Evolutionary conservation across 208 protist genomes (phyloP).

Genomic region (Trypanosomatidae sp.): DNA sequence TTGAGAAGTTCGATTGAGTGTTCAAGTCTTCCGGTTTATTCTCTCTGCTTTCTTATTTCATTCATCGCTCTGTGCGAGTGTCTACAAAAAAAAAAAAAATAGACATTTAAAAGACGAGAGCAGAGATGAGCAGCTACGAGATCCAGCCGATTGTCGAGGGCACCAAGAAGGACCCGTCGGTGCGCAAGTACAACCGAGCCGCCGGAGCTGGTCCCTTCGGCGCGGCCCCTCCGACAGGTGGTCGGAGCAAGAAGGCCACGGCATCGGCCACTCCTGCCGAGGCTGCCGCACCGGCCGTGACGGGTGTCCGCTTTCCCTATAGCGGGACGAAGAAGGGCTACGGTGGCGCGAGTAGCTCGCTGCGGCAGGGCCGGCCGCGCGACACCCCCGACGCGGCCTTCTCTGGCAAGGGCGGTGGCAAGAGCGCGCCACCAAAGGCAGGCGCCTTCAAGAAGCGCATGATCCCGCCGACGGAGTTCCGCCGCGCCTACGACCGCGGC

Average conservation of each 20-base stretch:
- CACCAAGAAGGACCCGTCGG: conserved; percentile 82
- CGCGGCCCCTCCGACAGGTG: conserved; percentile 53
- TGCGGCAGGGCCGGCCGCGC: conserved; percentile 81
- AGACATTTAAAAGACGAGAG: too few species aligned
- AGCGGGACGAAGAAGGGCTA: conserved; percentile 65
- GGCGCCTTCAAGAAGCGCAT: conserved; percentile 83
- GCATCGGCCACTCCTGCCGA: conserved; percentile 3
- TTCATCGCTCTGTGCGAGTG: neutral
- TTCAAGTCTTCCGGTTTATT: too few species aligned
- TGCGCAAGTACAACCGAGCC: conserved; percentile 78
- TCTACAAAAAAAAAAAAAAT: too few species aligned
- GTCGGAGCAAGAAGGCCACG: conserved; percentile 31
- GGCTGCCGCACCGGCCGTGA: conserved; percentile 16
- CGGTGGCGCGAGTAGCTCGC: conserved; percentile 87
- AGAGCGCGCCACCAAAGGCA: conserved; percentile 79
- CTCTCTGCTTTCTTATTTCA: neutral
- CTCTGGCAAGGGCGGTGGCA: conserved; percentile 76
- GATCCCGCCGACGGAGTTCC: conserved; percentile 96
- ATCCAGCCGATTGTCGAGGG: conserved; percentile 88
- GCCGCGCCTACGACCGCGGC: conserved; percentile 98
- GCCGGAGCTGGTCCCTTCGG: conserved; percentile 88
- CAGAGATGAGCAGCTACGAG: conserved; percentile 80
- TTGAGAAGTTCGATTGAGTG: too few species aligned
- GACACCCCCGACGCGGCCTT: conserved; percentile 69
- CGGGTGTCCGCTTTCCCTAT: conserved; percentile 70